A percentile compares a stretch with the other conserved stretches of the same genome.
Conservation (phyloP, 176 grass and related monocot species). For the Pontederia paniculata region DNA sequence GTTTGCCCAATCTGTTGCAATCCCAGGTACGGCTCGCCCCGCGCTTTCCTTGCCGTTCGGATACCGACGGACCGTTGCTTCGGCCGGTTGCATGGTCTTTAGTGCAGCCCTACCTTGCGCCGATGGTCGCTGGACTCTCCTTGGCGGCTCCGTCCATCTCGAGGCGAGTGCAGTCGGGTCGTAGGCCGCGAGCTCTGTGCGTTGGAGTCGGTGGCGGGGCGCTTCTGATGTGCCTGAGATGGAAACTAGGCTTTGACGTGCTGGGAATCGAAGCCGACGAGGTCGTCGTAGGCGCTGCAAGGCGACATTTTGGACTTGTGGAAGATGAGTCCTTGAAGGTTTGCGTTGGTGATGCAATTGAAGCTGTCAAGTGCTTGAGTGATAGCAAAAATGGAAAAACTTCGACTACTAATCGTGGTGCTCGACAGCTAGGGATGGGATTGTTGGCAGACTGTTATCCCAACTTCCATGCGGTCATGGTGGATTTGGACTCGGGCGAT, state of each 20-base stretch:
- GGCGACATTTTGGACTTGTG: constrained; percentile 55
- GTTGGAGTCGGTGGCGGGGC: constrained; percentile 70
- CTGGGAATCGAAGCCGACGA: constrained; percentile 50
- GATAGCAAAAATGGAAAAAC: background rate
- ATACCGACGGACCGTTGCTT: constrained; percentile 21
- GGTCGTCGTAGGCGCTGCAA: constrained; percentile 45
- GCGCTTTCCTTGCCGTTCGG: constrained; percentile 1
- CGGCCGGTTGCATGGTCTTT: constrained; percentile 23
- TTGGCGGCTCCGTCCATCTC: constrained; percentile 21
- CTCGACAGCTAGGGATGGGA: background rate
- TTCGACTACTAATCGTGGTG: background rate
- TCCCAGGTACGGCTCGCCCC: constrained; percentile 47
- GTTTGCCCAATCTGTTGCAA: constrained; percentile 82
- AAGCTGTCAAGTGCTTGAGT: constrained; percentile 30
- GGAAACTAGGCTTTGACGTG: constrained; percentile 46
- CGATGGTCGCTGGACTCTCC: constrained; percentile 51
- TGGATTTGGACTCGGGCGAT: constrained; percentile 71
- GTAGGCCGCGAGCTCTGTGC: constrained; percentile 48
- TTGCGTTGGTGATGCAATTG: constrained; percentile 51
- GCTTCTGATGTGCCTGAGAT: constrained; percentile 50
- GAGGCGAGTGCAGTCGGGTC: constrained; percentile 21
- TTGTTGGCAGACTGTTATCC: constrained; percentile 5
- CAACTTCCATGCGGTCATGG: constrained; percentile 46
- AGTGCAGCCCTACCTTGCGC: constrained; percentile 69
- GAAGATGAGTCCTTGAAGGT: constrained; percentile 56